Conservation (phyloP, 306 rosid genomes). For the Vigna angularis region DNA sequence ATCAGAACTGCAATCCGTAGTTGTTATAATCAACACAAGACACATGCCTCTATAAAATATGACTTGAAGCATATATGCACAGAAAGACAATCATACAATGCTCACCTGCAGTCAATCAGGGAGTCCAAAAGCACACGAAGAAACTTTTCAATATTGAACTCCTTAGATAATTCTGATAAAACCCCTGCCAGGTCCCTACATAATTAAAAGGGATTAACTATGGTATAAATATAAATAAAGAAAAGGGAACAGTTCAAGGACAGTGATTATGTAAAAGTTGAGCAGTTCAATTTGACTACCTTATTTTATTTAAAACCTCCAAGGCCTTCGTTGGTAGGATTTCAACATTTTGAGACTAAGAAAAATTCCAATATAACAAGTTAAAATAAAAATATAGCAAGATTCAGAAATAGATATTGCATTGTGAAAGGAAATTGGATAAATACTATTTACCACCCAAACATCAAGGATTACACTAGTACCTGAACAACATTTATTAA, state of each 20-base stretch:
- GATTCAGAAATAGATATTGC: conserved; percentile 9
- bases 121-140: conserved; percentile 74
- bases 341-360: conserved; percentile 75
- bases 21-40: conserved; percentile 43
- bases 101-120: conserved; percentile 81
- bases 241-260: conserved; percentile 31
- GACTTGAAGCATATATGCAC: conserved; percentile 20
- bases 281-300: conserved; percentile 57
- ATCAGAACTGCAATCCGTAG: conserved; percentile 66
- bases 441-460: neutral
- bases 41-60: conserved; percentile 10
- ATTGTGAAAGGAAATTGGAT: conserved; percentile 9
- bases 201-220: conserved; percentile 35
- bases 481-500: conserved; percentile 93
- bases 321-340: conserved; percentile 71
- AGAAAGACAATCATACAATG: conserved; percentile 15
- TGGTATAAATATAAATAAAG: conserved; percentile 29
- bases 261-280: conserved; percentile 4
- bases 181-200: conserved; percentile 72
- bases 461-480: conserved; percentile 30
- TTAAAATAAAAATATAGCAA: conserved; percentile 29
- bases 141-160: conserved; percentile 80
- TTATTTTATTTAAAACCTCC: conserved; percentile 70
- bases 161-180: conserved; percentile 67
- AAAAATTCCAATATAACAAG: conserved; percentile 40